Conservation (phyloP, 192 early-diverging fungal genomes). For the Backusella morwellensis region DNA sequence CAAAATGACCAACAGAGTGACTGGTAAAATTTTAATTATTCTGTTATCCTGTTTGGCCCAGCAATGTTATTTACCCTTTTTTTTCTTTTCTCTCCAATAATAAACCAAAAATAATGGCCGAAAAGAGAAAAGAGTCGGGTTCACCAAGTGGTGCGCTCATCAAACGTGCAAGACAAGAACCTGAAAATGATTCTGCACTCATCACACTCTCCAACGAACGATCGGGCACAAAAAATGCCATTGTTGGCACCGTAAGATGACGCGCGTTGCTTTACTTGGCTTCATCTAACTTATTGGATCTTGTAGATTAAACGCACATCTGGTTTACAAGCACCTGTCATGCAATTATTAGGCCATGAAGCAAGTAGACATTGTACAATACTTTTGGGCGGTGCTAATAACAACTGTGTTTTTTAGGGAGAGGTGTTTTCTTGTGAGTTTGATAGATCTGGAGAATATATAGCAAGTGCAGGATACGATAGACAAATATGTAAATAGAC, state of each 20-base stretch:
- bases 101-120: neutral
- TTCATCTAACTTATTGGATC: neutral
- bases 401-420: conserved; percentile 37
- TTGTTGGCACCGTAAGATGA: conserved; percentile 34
- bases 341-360: conserved; percentile 80
- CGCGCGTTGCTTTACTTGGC: neutral
- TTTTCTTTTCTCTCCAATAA: neutral
- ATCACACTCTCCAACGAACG: conserved; percentile 22
- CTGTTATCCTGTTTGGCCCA: neutral
- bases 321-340: conserved; percentile 78
- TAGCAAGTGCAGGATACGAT: conserved; percentile 85
- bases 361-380: conserved; percentile 22
- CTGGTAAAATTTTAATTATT: too few species aligned
- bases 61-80: neutral
- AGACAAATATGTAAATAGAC: conserved; percentile 67
- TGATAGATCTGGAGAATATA: conserved; percentile 75
- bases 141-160: conserved; percentile 10
- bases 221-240: conserved; percentile 32
- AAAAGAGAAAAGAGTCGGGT: conserved; percentile 27
- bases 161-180: conserved; percentile 22
- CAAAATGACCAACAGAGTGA: too few species aligned
- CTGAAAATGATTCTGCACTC: conserved; percentile 6
- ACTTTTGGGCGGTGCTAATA: too few species aligned
- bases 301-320: conserved; percentile 61
- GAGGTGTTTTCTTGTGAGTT: conserved; percentile 86